phyloP scores from a whole-genome alignment of 805 yeast species.

The Priceomyces melissophilus region DNA sequence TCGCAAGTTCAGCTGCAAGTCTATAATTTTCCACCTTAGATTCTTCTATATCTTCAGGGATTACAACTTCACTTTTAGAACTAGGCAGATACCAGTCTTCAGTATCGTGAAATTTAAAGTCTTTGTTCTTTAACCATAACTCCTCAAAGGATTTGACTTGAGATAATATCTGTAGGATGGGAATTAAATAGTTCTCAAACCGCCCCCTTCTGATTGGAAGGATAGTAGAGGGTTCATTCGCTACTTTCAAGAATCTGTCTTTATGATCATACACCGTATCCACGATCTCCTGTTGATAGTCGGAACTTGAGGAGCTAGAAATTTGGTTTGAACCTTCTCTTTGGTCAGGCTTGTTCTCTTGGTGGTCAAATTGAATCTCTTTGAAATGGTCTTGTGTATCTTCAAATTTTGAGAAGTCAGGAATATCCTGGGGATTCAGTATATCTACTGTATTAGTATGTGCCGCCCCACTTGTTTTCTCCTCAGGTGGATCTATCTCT shows the following conservation, averaged over 20 bases:
- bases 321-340: neutral
- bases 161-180: conserved; percentile 26
- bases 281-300: neutral
- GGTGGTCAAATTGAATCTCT: neutral
- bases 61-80: conserved; percentile 4
- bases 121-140: conserved; percentile 10
- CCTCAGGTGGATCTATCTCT: conserved; percentile 11
- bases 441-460: conserved; percentile 22
- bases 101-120: conserved; percentile 14
- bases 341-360: neutral
- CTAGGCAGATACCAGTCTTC: conserved; percentile 16
- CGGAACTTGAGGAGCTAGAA: neutral
- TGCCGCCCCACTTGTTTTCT: conserved; percentile 5
- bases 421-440: conserved; percentile 29
- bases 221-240: conserved; percentile 15
- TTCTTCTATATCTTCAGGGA: conserved; percentile 7
- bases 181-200: conserved; percentile 25
- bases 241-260: neutral
- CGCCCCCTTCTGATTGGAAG: conserved; percentile 11
- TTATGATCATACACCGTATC: conserved; percentile 3
- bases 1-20: conserved; percentile 21
- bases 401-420: conserved; percentile 18
- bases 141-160: conserved; percentile 19
- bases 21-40: conserved; percentile 4
- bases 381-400: neutral